Conservation (phyloP, 192 early-diverging fungal species). For the Funneliformis mosseae region DNA sequence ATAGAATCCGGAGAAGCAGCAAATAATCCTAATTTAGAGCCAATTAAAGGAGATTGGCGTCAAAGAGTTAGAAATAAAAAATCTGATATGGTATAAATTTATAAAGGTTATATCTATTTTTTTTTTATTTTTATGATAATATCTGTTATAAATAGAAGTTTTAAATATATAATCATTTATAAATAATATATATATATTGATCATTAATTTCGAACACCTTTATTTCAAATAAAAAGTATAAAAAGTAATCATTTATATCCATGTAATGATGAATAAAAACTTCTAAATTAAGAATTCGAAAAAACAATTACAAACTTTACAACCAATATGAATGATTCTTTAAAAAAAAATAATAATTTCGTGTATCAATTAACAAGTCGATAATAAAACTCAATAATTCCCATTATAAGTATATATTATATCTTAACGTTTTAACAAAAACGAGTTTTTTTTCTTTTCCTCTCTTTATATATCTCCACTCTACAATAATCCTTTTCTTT, state of each 20-base stretch:
- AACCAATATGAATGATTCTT: too few relatives aligned
- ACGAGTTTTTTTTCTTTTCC: not conserved
- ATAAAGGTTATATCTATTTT: not conserved
- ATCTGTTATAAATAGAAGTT: not conserved
- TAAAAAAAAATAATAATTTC: not conserved
- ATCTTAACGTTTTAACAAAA: not conserved
- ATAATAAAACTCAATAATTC: not conserved
- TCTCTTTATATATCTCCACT: not conserved
- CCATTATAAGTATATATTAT: not conserved
- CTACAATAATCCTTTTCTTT: not conserved
- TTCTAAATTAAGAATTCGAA: too few relatives aligned
- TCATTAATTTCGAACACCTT: too few relatives aligned
- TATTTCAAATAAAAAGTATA: too few relatives aligned
- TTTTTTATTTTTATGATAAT: not conserved
- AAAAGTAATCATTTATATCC: too few relatives aligned
- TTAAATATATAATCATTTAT: not conserved
- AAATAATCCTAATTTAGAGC: constrained; percentile 24
- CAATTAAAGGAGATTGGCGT: constrained; percentile 20
- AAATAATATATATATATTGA: too few relatives aligned
- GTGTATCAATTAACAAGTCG: not conserved
- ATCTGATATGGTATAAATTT: not conserved
- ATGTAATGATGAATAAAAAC: too few relatives aligned
- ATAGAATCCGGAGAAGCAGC: constrained; percentile 19
- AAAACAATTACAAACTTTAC: too few relatives aligned
- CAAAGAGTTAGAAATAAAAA: constrained; percentile 21